phyloP scores from a whole-genome alignment of 208 protist genomes.

The Wallacemonas sp. region DNA sequence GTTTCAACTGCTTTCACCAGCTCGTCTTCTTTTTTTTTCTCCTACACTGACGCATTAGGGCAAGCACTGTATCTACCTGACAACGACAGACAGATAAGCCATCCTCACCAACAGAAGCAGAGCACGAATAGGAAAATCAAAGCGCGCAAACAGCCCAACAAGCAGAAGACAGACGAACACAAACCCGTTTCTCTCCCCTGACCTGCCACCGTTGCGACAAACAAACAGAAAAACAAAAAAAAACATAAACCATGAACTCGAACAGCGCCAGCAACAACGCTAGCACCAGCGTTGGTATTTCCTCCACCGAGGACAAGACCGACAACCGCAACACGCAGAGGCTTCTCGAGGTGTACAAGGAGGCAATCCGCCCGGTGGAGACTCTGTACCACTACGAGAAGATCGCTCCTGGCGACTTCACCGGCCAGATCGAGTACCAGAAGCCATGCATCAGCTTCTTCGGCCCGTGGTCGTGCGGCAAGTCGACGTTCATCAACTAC shows the following conservation, averaged over 20 bases:
- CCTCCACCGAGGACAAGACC: slow-evolving; percentile 27
- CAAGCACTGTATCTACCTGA: too few species aligned
- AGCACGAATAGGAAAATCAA: too few species aligned
- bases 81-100: too few species aligned
- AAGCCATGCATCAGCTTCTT: slow-evolving; percentile 74
- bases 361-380: slow-evolving; percentile 65
- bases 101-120: too few species aligned
- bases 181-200: too few species aligned
- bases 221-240: too few species aligned
- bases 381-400: slow-evolving; percentile 70
- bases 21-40: too few species aligned
- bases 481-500: slow-evolving; percentile 85
- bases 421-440: slow-evolving; percentile 63
- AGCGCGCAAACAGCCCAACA: too few species aligned
- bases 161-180: too few species aligned
- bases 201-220: too few species aligned
- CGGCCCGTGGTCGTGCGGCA: slow-evolving; percentile 79
- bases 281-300: slow-evolving; percentile 2
- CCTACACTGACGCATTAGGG: too few species aligned
- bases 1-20: too few species aligned
- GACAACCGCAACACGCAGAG: slow-evolving; percentile 40
- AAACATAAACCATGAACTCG: not conserved
- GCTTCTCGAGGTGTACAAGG: slow-evolving; percentile 55
- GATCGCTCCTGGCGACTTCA: slow-evolving; percentile 61
- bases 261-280: slow-evolving; percentile 1